These are phyloP conservation scores for Marasmius oreades DNA, from an alignment of 1,284 basidiomycete species.

Conservation along the genomic window DNA sequence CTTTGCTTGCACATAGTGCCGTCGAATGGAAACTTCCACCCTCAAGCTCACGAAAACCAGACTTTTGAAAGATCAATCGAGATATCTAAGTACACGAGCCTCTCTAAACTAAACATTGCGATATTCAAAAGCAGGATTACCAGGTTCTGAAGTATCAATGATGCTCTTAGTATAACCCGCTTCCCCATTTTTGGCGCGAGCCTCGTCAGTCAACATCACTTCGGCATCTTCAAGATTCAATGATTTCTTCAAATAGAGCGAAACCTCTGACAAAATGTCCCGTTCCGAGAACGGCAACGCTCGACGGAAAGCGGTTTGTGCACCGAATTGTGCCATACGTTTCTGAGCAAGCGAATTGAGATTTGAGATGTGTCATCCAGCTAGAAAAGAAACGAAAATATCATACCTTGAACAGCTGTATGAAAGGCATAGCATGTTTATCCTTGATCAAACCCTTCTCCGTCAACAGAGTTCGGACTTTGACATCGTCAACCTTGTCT, in stretches of 20 bases:
- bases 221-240: constrained; percentile 75
- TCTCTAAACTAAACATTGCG: constrained; percentile 49
- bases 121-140: constrained; percentile 82
- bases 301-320: constrained; percentile 83
- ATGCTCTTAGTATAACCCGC: constrained; percentile 63
- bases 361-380: background rate
- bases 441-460: constrained; percentile 90
- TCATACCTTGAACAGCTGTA: constrained; percentile 85
- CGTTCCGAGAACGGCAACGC: constrained; percentile 85
- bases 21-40: too few species aligned
- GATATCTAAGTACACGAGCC: too few species aligned
- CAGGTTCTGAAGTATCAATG: constrained; percentile 87
- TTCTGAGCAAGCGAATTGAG: constrained; percentile 47
- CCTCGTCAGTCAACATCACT: constrained; percentile 71
- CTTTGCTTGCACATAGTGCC: too few species aligned
- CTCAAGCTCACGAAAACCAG: too few species aligned
- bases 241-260: constrained; percentile 84
- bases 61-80: too few species aligned
- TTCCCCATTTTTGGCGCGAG: constrained; percentile 48
- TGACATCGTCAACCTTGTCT: constrained; percentile 80
- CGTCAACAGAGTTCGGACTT: constrained; percentile 69
- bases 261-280: constrained; percentile 68
- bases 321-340: constrained; percentile 80
- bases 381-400: background rate
- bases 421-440: constrained; percentile 95